Evolutionary conservation across 495 filamentous ascomycete species (phyloP), one percentile per base, ranked within the genome.

Genomic region (Aspergillus asperescens): DNA sequence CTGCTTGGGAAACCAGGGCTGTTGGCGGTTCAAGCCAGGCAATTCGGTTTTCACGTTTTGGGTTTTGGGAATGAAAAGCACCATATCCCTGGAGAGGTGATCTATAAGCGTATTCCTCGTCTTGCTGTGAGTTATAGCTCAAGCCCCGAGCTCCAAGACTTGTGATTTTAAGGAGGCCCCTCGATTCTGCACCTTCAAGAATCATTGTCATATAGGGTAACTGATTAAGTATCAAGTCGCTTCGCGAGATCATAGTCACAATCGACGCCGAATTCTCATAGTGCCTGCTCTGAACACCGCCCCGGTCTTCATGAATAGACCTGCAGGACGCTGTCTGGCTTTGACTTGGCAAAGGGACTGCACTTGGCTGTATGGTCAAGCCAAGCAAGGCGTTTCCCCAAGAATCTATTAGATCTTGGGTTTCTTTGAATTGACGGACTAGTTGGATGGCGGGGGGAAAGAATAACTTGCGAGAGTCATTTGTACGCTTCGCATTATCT

Each of bases 181-280:
- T 75, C 10, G 65, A 55, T 50, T 60, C 55, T 55, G 54, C 25
- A 13, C 55, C 50, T 49, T 63, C 53, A 15, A 37, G 46, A 24
- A 96, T 86, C 22, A 78, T 77, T 2, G 82, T 76, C 71, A 95
- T 78, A 64, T 95, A 98, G 0, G 93, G 93, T 10, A 98, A 74
- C 13, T 87, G 80, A 52, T 96, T 83, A 12, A 96, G 78, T 1
- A 96, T 62, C 65, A 93, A 73, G 60, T 94, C 91, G 54, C 72
- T 70, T 18, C 85, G 81, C 15, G 86, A 82, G 8, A 83, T 79
- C 57, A 71, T 70, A 0, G 67, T 80, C 10, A 82, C 78, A 18
- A 81, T 72, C 4, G 71, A 24, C 9, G 38, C 18, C 55, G 16
- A 13, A 22, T 41, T 13, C 2, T 39, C 41, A 7, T 50, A 62